Evolutionary conservation across 75 land plant genomes (phyloP), one percentile per base, ranked within the genome.

Genomic region (Picea glauca): DNA sequence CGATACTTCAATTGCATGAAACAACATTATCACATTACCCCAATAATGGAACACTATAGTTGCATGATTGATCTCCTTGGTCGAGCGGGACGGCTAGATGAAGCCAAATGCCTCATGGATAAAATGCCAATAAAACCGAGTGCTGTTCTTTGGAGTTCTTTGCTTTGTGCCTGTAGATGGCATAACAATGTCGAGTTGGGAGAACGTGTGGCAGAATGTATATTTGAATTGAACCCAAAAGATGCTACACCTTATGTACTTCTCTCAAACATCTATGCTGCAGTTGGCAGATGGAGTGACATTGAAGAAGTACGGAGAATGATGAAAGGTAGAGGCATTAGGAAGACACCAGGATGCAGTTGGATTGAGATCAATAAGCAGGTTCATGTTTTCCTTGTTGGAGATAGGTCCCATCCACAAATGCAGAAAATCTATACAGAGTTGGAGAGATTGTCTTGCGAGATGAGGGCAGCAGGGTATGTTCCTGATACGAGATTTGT

Each of bases 261-360:
- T 54, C 77, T 92, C 7, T 92, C 92, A 61, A 92, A 92, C 77
- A 73, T 92, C 46, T 88, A 89, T 75, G 91, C 93, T 65, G 74
- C 81, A 60, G 74, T 38, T n/a, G 85, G 86, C n/a, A 75, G 61
- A 58, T 89, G 83, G 85, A 86, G 87, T 17, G 74, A 83, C n/a
- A 91, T 80, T 12, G 65, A 77, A 30, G 15, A 81, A 21, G 81
- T 91, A 21, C 79, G 90, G 78, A 85, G 82, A 33, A 33, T 18
- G 8, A 88, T 90, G 90, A 90, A 86, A 54, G 75, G 26, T 62
- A 64, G 58, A 56, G 76, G 59, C 40, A 50, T 80, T 13, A 56
- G 26, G 58, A 64, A 61, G 60, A 75, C 60, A 23, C 78, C 84
- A 6, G 81, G 81, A 67, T 60, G 64, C 21, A 70, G 50, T 65